Evolutionary conservation across 2,329 filamentous ascomycete species (phyloP).

Genomic region (Diaporthe sp.): DNA sequence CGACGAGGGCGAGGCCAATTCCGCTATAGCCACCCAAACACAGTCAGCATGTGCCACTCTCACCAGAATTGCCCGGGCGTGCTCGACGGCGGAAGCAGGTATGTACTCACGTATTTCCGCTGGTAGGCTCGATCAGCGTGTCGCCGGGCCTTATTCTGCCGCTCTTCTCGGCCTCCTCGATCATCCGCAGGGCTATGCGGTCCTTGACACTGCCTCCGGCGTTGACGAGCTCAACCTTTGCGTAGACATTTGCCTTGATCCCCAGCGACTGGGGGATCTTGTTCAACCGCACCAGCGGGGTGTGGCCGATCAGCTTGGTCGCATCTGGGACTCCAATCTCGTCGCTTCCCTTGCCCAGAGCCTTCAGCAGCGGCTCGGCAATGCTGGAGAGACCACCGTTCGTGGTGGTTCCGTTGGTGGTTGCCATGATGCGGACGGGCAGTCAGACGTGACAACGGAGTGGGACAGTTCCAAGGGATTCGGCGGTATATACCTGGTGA

Average conservation of each 20-base stretch:
- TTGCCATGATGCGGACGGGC: conserved; percentile 34
- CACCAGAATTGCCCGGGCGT: background rate
- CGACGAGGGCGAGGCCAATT: conserved; percentile 94
- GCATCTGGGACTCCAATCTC: conserved; percentile 68
- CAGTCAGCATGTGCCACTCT: conserved; percentile 46
- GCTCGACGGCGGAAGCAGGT: conserved; percentile 46
- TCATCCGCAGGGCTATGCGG: conserved; percentile 95
- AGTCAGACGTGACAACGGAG: background rate
- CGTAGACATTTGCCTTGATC: conserved; percentile 90
- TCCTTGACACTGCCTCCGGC: conserved; percentile 95
- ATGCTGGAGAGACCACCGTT: conserved; percentile 29
- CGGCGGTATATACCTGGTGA: background rate
- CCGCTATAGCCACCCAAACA: conserved; percentile 61
- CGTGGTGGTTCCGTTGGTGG: conserved; percentile 36
- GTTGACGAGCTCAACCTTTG: conserved; percentile 94
- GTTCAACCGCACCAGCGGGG: conserved; percentile 94
- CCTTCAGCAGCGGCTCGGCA: conserved; percentile 24
- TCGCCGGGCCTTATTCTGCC: conserved; percentile 97
- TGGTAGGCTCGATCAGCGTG: conserved; percentile 97
- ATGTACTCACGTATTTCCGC: conserved; percentile 84
- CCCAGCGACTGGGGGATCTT: conserved; percentile 92
- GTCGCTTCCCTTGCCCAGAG: conserved; percentile 9
- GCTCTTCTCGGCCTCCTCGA: conserved; percentile 91
- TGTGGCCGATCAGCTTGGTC: conserved; percentile 93
- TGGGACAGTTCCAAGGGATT: no score